Evolutionary conservation across 1,284 basidiomycete species (phyloP), one percentile per base, ranked within the genome.

Genomic region (Trichosporon asahii): DNA sequence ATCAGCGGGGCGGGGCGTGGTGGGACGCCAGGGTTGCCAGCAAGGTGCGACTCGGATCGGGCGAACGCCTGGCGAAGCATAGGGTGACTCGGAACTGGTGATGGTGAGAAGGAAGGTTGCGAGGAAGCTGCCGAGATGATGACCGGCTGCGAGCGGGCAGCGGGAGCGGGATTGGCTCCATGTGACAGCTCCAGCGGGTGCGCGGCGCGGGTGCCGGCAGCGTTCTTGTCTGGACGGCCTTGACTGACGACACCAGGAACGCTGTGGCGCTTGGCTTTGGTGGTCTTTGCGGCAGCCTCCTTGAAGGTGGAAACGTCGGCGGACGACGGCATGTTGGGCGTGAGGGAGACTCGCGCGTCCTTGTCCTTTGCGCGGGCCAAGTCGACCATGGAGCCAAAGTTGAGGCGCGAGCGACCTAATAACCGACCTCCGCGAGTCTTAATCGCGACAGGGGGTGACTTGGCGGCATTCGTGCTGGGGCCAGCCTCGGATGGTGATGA

Each of bases 301-400:
- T 66, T 57, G 40, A 25, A 46, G 44, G 12, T 27, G 64, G 37
- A 14, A 29, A 55, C 31, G 21, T 61, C 29, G 29, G 29, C 57
- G 18, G 57, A 63, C 46, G 11, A 12, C 14, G 44, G 46, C n/a
- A 14, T 53, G 27, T 31, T 15, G 8, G 60, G 60, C 23, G 49
- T 53, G 49, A 53, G 23, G 12, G 49, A 53, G 2, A 46, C 44
- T 9, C n/a, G 60, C 15, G 29, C 57, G n/a, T 67, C 23, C 49
- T 60, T 70, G 61, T 70, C 63, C 2, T 44, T 25, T 1, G 46
- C 27, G 23, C 72, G 69, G 12, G 63, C 64, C 0, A 73, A 65
- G 61, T 73, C 70, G 31, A 73, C 72, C 70, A 73, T 71, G 23
- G 72, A 73, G 7, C 72, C 72, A 70, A 73, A 73, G 66, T 70